A percentile compares a stretch with the other conserved stretches of the same genome.
Evolutionary conservation across 1,284 basidiomycete genomes (phyloP).

Genomic region (Sanghuangporus baumii): DNA sequence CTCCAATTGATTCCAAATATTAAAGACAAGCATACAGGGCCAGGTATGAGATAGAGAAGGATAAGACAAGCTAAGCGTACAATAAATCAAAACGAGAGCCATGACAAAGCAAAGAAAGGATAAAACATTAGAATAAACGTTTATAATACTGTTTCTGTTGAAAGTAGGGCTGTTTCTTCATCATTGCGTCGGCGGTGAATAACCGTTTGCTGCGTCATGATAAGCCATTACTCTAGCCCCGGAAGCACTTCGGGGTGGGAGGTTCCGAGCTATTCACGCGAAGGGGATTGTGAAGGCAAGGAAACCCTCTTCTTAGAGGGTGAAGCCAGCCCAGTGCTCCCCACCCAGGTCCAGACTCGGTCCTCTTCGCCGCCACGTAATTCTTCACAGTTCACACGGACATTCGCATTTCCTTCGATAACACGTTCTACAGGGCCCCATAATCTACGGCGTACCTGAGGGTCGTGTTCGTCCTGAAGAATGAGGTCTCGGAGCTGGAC

Average conservation of each 20-base stretch:
- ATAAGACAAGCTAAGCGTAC: background rate
- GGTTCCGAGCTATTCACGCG: conserved; percentile 1
- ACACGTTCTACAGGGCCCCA: conserved; percentile 86
- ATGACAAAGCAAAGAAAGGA: background rate
- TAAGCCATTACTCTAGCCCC: background rate
- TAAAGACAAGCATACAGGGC: background rate
- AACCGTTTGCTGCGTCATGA: background rate
- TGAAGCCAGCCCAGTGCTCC: conserved; percentile 35
- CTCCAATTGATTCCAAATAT: background rate
- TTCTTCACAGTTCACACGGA: conserved; percentile 85
- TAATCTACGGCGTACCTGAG: conserved; percentile 59
- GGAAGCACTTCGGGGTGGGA: background rate
- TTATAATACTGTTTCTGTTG: background rate
- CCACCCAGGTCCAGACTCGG: conserved; percentile 82
- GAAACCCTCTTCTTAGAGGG: conserved; percentile 16
- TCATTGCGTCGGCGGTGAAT: background rate
- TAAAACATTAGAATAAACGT: background rate
- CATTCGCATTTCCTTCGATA: conserved; percentile 94
- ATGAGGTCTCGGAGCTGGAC: conserved; percentile 89
- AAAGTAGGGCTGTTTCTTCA: conserved; percentile 1
- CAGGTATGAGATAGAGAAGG: background rate
- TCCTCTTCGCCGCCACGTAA: conserved; percentile 83
- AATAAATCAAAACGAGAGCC: background rate
- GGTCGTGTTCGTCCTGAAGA: conserved; percentile 76
- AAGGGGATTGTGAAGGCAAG: conserved; percentile 5